Evolutionary conservation across 1,139 yeast species (phyloP).

Genomic region (Kodamaea ohmeri): DNA sequence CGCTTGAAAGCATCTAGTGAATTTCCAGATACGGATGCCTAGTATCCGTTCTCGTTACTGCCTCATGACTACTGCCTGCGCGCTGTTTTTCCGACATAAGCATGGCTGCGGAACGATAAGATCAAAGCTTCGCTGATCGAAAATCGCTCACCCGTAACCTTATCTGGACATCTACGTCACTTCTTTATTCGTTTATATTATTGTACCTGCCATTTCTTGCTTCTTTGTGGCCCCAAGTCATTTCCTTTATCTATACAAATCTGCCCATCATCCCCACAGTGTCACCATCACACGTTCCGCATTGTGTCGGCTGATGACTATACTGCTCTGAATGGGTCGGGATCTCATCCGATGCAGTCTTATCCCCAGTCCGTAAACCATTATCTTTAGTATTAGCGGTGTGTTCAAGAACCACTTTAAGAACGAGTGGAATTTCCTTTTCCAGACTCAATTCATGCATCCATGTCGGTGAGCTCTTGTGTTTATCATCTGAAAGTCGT

Average conservation of each 20-base stretch:
- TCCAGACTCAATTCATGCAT: not conserved
- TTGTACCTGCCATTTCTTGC: too few relatives aligned
- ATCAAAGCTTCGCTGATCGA: too few relatives aligned
- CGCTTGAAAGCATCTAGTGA: not conserved
- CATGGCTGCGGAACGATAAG: too few relatives aligned
- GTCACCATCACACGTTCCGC: conserved; percentile 3
- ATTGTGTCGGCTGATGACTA: not conserved
- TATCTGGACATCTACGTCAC: not conserved
- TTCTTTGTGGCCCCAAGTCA: not conserved
- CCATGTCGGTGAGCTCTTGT: not conserved
- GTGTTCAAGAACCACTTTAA: conserved; percentile 1
- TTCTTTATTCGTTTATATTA: too few relatives aligned
- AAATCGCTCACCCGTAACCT: too few relatives aligned
- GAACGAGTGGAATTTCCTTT: conserved; percentile 1
- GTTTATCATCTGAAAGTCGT: not conserved
- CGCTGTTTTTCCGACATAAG: too few relatives aligned
- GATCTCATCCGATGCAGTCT: not conserved
- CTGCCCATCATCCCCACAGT: conserved; percentile 5
- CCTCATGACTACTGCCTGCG: too few relatives aligned
- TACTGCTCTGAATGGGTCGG: not conserved
- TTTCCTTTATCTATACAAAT: not conserved
- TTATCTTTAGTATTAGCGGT: not conserved
- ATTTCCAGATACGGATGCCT: too few relatives aligned
- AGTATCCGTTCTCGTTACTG: too few relatives aligned
- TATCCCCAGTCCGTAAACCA: not conserved